A percentile compares a stretch with the other conserved stretches of the same genome.
Evolutionary conservation across 768 basidiomycete genomes (phyloP).

Genomic region (Psilocybe subaeruginosa): DNA sequence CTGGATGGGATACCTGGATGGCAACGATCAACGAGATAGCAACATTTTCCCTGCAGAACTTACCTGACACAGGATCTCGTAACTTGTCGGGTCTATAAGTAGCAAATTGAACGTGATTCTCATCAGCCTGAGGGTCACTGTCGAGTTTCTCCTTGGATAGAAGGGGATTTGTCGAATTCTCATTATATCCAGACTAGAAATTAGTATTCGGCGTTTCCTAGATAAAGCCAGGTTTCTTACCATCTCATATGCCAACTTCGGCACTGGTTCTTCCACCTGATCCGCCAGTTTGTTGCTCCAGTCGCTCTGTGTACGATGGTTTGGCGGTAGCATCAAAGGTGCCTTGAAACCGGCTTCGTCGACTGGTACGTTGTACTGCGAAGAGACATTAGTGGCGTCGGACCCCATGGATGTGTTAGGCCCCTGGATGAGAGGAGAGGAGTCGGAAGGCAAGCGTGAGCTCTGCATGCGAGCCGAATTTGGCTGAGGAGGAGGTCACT

Average conservation of each 20-base stretch:
- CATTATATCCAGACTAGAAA: background rate
- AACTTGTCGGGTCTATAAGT: constrained; percentile 7
- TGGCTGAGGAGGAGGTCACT: background rate
- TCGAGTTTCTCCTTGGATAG: constrained; percentile 7
- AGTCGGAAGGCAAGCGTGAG: background rate
- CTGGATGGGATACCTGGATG: constrained; percentile 1
- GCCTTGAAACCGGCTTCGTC: constrained; percentile 3
- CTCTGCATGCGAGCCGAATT: background rate
- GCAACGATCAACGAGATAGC: background rate
- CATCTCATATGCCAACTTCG: background rate
- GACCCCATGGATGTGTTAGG: background rate
- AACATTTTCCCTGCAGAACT: background rate
- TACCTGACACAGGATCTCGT: constrained; percentile 1
- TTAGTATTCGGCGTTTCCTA: background rate
- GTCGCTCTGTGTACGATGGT: background rate
- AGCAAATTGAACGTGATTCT: constrained; percentile 19
- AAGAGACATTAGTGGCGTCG: constrained; percentile 6
- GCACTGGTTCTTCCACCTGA: background rate
- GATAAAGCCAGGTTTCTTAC: background rate
- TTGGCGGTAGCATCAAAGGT: background rate
- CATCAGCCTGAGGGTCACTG: background rate
- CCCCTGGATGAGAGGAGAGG: background rate
- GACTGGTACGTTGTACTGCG: background rate
- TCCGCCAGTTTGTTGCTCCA: background rate
- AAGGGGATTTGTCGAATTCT: background rate